Evolutionary conservation across 179 eudicot species (phyloP), one percentile per base, ranked within the genome.

Genomic region (Patellifolia procumbens): DNA sequence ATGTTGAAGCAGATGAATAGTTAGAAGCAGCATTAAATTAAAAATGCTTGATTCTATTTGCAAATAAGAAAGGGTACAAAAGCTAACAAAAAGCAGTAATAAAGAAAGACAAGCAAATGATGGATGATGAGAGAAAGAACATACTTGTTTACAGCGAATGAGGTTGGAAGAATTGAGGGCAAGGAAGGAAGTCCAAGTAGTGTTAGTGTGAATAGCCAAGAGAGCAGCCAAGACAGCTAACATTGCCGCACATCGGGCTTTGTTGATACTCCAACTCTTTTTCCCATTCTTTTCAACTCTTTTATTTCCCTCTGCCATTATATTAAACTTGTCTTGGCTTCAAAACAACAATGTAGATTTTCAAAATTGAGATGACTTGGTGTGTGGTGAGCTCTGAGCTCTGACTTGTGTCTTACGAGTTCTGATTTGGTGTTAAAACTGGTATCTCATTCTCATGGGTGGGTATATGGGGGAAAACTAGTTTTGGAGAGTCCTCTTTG

Each of bases 101-200:
- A 1, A 32, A 2, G 37, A 63, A 26, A 10, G 59, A n/a, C 49
- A 69, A 67, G 10, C n/a, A 78, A 16, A 49, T 10, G 37, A 34
- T 49, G 3, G 53, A 26, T 9, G 29, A 34, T 74, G 26, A 81
- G 56, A 75, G 22, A 76, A 10, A 62, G 19, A 46, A 59, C 69
- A 70, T 16, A 85, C 87, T 74, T 85, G 81, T 67, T 76, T 77
- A 74, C 87, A 85, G 6, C 34, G 83, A 81, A 70, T 73, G 55
- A 74, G 65, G 22, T 70, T 51, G 42, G 37, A 56, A 78, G 46
- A 34, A 55, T 35, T 8, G 46, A 61, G 39, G 39, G 55, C 55
- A 52, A 60, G 10, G 37, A 64, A 48, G 62, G 20, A 46, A 62
- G 16, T 58, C 35, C 73, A 51, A 81, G 73, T 74, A 15, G 42